Percentiles rank a stretch among this genome's conserved stretches.
Conservation (phyloP, 2,329 filamentous ascomycete species). For the Aureobasidium sp. region DNA sequence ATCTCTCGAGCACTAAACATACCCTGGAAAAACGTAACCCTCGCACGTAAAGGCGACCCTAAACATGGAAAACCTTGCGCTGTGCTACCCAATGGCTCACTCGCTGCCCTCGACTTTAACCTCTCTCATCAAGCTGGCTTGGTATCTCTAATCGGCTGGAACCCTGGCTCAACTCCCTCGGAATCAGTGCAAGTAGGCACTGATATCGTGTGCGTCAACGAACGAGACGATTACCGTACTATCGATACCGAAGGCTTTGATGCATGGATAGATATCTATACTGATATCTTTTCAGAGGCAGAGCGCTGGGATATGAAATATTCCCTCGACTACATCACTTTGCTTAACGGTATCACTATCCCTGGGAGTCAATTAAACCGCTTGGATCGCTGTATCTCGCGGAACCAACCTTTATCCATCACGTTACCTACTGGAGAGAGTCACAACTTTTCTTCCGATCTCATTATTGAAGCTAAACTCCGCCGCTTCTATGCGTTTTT, state of each 20-base stretch:
- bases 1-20: constrained; percentile 50
- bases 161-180: constrained; percentile 15
- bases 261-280: constrained; percentile 61
- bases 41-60: constrained; percentile 46
- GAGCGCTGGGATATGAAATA: constrained; percentile 58
- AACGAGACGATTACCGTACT: constrained; percentile 55
- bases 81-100: constrained; percentile 32
- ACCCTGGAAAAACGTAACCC: constrained; percentile 50
- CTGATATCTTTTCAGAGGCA: constrained; percentile 55
- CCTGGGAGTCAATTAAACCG: constrained; percentile 32
- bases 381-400: constrained; percentile 33
- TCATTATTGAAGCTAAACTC: constrained; percentile 52
- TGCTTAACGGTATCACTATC: constrained; percentile 36
- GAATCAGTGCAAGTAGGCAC: constrained; percentile 46
- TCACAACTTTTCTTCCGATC: constrained; percentile 32
- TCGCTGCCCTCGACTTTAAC: constrained; percentile 56
- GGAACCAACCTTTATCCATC: constrained; percentile 30
- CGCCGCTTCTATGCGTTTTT: constrained; percentile 68
- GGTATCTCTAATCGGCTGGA: constrained; percentile 54
- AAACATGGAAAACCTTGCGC: constrained; percentile 44
- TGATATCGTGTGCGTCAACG: constrained; percentile 67
- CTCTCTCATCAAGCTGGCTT: constrained; percentile 70
- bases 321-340: constrained; percentile 33
- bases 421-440: constrained; percentile 28
- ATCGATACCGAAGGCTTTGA: constrained; percentile 55